These are phyloP conservation scores for Colletotrichum siamense DNA, from an alignment of 2,329 filamentous ascomycete genomes.

Conservation along the genomic window DNA sequence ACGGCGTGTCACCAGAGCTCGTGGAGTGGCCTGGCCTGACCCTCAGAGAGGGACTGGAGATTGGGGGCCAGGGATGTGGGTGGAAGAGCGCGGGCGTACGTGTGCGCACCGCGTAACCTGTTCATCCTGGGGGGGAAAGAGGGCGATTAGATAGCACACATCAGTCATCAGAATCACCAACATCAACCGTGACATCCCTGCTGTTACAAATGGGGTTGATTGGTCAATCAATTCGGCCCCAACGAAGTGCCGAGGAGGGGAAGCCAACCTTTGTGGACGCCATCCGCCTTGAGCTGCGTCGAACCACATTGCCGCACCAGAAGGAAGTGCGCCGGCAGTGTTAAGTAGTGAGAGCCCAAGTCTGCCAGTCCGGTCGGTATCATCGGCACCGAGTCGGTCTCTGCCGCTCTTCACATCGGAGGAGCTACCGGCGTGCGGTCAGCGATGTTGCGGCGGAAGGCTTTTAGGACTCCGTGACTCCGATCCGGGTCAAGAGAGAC, in stretches of 20 bases:
- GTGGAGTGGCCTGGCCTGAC: background rate
- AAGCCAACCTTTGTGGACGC: background rate
- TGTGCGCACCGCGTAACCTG: background rate
- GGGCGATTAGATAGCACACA: background rate
- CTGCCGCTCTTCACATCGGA: background rate
- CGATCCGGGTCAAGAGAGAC: background rate
- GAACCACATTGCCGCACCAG: background rate
- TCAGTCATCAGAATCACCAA: background rate
- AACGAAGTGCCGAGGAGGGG: background rate
- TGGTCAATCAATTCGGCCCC: background rate
- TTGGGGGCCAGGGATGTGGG: background rate
- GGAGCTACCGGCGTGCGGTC: background rate
- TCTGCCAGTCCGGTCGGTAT: background rate
- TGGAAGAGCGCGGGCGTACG: background rate
- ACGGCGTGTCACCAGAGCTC: background rate
- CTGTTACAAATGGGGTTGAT: background rate
- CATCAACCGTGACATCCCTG: background rate
- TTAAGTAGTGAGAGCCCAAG: background rate
- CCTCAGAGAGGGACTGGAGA: background rate
- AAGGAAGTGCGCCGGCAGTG: background rate
- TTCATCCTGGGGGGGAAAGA: background rate
- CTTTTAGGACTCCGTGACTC: background rate
- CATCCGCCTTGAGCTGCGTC: background rate
- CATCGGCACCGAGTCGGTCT: constrained; percentile 6
- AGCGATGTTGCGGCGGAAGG: background rate